Evolutionary conservation across 495 filamentous ascomycete genomes (phyloP), one percentile per base, ranked within the genome.

Genomic region (Chaetomium cochliodes): DNA sequence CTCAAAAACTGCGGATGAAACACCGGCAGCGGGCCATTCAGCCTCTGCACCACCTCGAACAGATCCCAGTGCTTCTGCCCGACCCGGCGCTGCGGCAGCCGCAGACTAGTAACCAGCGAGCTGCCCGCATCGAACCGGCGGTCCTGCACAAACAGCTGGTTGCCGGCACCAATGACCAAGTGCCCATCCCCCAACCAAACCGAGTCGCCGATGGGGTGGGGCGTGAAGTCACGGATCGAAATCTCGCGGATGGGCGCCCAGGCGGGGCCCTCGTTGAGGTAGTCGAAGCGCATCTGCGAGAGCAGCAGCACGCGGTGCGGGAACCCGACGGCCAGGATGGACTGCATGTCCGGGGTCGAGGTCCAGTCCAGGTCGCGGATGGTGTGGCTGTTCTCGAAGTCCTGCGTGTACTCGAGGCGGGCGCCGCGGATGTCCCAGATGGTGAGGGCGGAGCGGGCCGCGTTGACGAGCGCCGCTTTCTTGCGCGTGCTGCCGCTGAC

Each of bases 321-420:
- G 72, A 97, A 97, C 6, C 93, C 93, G 42, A 97, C 91, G 9
- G 93, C 91, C 15, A 98, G 84, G 63, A 98, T 91, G 3, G 91
- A 93, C 72, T 97, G 93, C 67, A 85, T 86, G 69, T 96, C 92
- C 0, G 93, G 92, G 0, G 93, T 97, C 9, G 90, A 93, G 1
- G 93, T 93, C 93, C 93, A 98, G 71, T 97, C 92, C 9, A 97
- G 82, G 70, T 97, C 93, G 66, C 86, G 83, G 41, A 98, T 93
- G 18, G 83, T 83, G 63, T 96, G 91, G 64, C 87, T 80, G 23
- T 81, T 78, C 62, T 88, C 85, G 67, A 92, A 94, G 50, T 85
- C 81, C 62, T 92, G 85, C 59, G 87, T 81, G 72, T 90, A 92
- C 74, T 98, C 93, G 2, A 98, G 79, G 71, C 91, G 88, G 2